Evolutionary conservation across 768 basidiomycete species (phyloP), one percentile per base, ranked within the genome.

Genomic region (Podaxis sp.): DNA sequence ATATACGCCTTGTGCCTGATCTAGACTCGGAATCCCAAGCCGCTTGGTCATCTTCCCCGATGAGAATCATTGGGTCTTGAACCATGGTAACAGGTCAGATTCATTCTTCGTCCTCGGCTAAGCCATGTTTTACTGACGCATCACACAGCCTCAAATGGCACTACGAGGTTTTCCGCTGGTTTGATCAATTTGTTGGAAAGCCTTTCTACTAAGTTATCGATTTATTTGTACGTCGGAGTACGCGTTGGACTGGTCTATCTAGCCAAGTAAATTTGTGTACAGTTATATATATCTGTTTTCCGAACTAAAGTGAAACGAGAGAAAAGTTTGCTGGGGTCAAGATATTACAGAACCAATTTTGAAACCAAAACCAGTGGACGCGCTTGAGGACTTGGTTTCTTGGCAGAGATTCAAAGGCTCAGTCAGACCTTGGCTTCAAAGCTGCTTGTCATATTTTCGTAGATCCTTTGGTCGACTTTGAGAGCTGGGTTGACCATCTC

Each of bases 51-150:
- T 93, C 63, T 95, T 94, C 82, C 91, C 93, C 0, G 86, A 90
- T 66, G 95, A 96, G 75, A 96, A 95, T 66, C 94, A 96, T 71
- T 94, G 94, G 95, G 93, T 93, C 25, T 67, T 92, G 64, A 83
- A 91, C 59, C 89, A 88, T 63, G 88, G 86, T 57, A 93, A 93
- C 67, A 90, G 86, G 86, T 85, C 27, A 33, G 79, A 66, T 36
- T 41, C 1, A 37, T 61, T 49, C 59, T 25, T 27, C 40, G 43
- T n/a, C 2, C 24, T 24, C 4, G 4, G 29, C 37, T 49, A 9
- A 50, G 19, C 54, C 37, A 65, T 3, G 1, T 11, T 59, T 56
- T 25, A 33, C 57, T 41, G 41, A 25, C 41, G 13, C 50, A n/a
- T 52, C 40, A 43, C 58, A 37, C 68, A 91, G 92, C 70, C 76